Evolutionary conservation across 163 green algal species (phyloP), one percentile per base, ranked within the genome.

Genomic region (Chlamydomonas reinhardtii): DNA sequence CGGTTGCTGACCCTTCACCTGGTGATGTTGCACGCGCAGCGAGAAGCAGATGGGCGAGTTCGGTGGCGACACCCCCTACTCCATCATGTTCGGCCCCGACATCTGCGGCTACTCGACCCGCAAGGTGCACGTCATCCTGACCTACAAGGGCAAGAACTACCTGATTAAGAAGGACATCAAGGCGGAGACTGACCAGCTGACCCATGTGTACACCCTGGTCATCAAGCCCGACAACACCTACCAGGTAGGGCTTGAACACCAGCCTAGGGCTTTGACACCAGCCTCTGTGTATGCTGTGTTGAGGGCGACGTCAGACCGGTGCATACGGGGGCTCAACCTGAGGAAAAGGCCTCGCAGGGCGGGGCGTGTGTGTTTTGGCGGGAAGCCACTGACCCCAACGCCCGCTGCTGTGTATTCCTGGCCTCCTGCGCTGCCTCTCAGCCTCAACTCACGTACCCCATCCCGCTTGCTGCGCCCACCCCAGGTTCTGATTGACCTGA

Each of bases 61-160:
- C 84, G 91, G 93, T 64, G 96, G 96, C 25, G 95, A 98, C n/a
- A 98, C 95, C 25, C 92, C 93, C 14, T 98, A 98, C 93, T 93
- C 91, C 69, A 95, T 98, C 90, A 98, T 98, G 96, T 98, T 98
- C 76, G 96, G 96, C 80, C 96, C 96, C 4, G 96, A 98, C 79
- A 96, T 98, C 81, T 98, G 96, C 91, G 96, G 96, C 72, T 94
- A 91, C 83, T 89, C 85, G 52, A 98, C 94, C 27, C 92, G 91
- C 78, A 96, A 95, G 81, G 91, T 96, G n/a, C 96, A 98, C 54
- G 95, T 96, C 6, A 98, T 98, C 90, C 89, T 98, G 61, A 94
- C 91, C 65, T 93, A 98, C 92, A 95, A 98, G 70, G 96, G 90
- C 59, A 94, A 93, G 82, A 97, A 98, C 89, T 89, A 96, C 84